Base-by-base conservation (phyloP, 805 yeast species). In the Lachancea quebecensis region DNA sequence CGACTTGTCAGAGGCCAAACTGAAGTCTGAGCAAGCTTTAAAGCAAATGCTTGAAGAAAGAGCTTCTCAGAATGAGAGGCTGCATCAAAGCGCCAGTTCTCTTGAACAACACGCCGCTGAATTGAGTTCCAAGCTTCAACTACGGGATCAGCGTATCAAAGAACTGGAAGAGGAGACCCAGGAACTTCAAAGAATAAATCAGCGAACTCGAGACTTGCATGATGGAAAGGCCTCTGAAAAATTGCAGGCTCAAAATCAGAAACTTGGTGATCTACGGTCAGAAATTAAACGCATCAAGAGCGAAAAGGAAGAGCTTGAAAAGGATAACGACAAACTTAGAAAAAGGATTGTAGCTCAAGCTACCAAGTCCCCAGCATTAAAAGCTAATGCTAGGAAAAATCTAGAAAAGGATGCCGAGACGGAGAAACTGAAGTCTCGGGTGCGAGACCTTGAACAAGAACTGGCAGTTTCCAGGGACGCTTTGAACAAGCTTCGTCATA, bases 361-460 rank as follows among this genome's bases (percentile, higher is more conserved):
- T 8, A 30, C 43, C n/a, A 27, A 35, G 14, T 44, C 47, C 10
- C 47, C 47, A 10, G 35, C 30, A 11, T 29, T 44, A 15, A 44
- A 39, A 38, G 35, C 21, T 17, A 44, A 44, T 18, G 15, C 16
- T 12, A 16, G 40, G 27, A 39, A 27, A 32, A 9, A 30, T 12
- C 27, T 29, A 15, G 46, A 42, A 21, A 48, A 45, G 15, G 44
- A 46, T 14, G 28, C 30, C 11, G 45, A 48, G 17, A 36, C 35
- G 10, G 17, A 16, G 5, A 25, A 40, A 11, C 39, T 49, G 2
- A 39, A 32, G 29, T 16, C 40, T 9, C 43, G 39, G 11, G 80
- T 77, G 43, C 73, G 70, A 51, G 70, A 74, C 39, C 70, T 62
- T 35, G 64, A 77, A 43, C 73, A 71, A 51, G 70, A 74, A 41